These are phyloP conservation scores for Chaetoscypha palmicola DNA, from an alignment of 2,329 filamentous ascomycete species.

Conservation along the genomic window DNA sequence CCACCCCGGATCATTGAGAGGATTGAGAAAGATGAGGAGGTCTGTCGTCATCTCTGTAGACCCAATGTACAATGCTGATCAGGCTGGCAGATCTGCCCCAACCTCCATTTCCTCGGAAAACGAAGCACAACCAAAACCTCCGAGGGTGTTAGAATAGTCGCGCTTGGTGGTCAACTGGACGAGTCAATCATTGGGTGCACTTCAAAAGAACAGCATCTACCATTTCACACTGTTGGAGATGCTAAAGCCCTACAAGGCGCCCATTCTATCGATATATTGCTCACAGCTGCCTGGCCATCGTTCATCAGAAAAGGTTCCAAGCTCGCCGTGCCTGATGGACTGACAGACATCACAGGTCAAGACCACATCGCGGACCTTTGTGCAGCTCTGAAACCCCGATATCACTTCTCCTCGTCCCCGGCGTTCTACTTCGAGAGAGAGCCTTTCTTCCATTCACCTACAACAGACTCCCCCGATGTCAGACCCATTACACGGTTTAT, in stretches of 20 bases:
- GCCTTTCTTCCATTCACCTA: constrained; percentile 70
- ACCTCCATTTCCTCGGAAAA: constrained; percentile 84
- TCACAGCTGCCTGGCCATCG: constrained; percentile 82
- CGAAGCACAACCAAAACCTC: constrained; percentile 82
- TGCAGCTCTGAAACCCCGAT: constrained; percentile 74
- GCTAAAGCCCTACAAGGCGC: constrained; percentile 68
- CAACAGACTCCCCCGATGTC: constrained; percentile 44
- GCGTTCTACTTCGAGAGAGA: constrained; percentile 74
- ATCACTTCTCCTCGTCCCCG: constrained; percentile 72
- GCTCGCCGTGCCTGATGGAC: constrained; percentile 46
- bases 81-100: constrained; percentile 64
- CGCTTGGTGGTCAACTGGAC: constrained; percentile 70
- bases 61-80: constrained; percentile 15
- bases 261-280: constrained; percentile 74
- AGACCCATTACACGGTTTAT: constrained; percentile 78
- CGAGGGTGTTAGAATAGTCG: constrained; percentile 81
- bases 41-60: too few relatives aligned
- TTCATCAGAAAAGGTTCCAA: constrained; percentile 64
- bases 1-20: constrained; percentile 65
- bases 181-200: constrained; percentile 51
- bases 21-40: constrained; percentile 61
- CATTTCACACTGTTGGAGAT: constrained; percentile 71
- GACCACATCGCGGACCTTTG: constrained; percentile 73
- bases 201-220: constrained; percentile 66
- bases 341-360: constrained; percentile 46